Conservation (phyloP, 192 early-diverging fungal genomes). For the Backusella liffmaniae region DNA sequence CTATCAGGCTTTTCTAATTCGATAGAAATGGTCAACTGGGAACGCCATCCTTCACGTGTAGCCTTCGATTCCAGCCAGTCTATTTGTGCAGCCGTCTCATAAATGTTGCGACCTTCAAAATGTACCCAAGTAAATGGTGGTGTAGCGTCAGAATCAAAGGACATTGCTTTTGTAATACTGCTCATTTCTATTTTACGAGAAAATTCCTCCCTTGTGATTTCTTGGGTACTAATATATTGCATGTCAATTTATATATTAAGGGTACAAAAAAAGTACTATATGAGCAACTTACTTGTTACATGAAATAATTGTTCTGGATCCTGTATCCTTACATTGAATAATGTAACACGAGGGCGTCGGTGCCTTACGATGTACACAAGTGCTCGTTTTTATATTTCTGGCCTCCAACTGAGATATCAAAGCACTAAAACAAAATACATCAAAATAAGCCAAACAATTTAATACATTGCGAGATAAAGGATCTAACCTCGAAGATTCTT, state of each 20-base stretch:
- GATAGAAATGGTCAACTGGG: conserved; percentile 56
- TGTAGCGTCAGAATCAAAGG: background rate
- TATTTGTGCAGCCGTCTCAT: conserved; percentile 52
- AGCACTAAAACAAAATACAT: conserved; percentile 18
- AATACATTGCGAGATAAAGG: too few relatives aligned
- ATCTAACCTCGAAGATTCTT: conserved; percentile 39
- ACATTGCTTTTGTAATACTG: conserved; percentile 20
- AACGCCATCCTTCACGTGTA: conserved; percentile 37
- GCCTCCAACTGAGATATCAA: conserved; percentile 37
- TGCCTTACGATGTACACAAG: conserved; percentile 40
- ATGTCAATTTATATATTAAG: background rate
- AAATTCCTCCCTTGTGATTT: conserved; percentile 59
- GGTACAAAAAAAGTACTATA: background rate
- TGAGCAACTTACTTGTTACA: conserved; percentile 43
- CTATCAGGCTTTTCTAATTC: conserved; percentile 70
- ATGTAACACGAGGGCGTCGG: conserved; percentile 51
- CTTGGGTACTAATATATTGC: conserved; percentile 45
- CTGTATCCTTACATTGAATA: conserved; percentile 46
- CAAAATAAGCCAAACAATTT: background rate
- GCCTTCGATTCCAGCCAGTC: conserved; percentile 48
- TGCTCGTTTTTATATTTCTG: conserved; percentile 42
- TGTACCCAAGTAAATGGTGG: conserved; percentile 58
- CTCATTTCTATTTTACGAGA: conserved; percentile 41
- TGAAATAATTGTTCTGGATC: conserved; percentile 63
- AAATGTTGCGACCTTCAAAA: conserved; percentile 64